Conservation (phyloP, 148 eudicot species). For the Rhododendron ferrugineum region DNA sequence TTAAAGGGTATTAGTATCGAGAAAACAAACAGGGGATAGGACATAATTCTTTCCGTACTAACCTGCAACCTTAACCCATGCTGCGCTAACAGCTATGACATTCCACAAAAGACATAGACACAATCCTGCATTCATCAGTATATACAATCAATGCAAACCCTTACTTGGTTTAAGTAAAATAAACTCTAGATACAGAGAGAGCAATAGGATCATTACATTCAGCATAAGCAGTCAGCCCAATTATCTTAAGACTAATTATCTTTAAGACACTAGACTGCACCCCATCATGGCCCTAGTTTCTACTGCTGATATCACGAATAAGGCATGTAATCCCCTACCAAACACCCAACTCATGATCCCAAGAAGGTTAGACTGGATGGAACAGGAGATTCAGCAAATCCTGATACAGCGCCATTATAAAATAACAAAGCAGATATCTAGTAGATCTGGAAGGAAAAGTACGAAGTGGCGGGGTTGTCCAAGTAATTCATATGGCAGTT, state of each 20-base stretch:
- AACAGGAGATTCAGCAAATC: not conserved
- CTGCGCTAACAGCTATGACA: conserved; percentile 58
- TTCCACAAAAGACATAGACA: conserved; percentile 72
- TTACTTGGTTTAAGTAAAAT: not conserved
- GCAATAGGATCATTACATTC: not conserved
- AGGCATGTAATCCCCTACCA: not conserved
- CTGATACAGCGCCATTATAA: not conserved
- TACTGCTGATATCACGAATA: not conserved
- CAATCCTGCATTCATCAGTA: conserved; percentile 41
- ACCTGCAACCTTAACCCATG: conserved; percentile 85
- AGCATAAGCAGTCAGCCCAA: not conserved
- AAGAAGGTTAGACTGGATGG: not conserved
- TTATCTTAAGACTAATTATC: not conserved
- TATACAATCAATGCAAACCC: not conserved
- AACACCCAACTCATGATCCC: not conserved
- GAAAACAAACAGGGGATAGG: not conserved
- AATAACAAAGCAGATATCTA: not conserved
- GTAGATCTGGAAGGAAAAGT: conserved; percentile 6
- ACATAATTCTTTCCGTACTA: conserved; percentile 1
- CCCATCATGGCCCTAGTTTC: not conserved
- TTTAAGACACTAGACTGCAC: not conserved
- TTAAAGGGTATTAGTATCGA: not conserved
- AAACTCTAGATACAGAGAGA: not conserved
- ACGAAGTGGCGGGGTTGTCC: not conserved
- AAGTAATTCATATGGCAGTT: not conserved